These are phyloP conservation scores for Aspergillus sp. DNA, from an alignment of 2,329 filamentous ascomycete species.

Conservation along the genomic window DNA sequence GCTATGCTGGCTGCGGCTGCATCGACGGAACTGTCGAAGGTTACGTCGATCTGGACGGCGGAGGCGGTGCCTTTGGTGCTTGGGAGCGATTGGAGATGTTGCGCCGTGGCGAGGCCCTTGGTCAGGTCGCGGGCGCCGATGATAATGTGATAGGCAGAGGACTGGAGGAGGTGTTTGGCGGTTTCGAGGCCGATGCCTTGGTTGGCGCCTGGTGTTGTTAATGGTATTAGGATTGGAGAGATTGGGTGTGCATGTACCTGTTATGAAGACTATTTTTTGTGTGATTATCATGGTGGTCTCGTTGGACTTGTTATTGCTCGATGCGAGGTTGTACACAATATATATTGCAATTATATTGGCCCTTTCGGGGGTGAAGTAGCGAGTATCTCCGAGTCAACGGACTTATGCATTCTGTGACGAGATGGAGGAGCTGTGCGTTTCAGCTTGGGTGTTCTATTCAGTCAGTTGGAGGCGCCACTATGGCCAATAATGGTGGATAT, in stretches of 20 bases:
- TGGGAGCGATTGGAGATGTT: background rate
- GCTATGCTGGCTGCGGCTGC: constrained; percentile 55
- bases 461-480: no score
- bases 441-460: no score
- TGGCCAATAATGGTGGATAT: no score
- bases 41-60: constrained; percentile 44
- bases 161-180: constrained; percentile 17
- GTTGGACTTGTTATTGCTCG: background rate
- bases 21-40: constrained; percentile 48
- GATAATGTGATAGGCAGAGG: constrained; percentile 20
- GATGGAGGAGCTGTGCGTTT: background rate
- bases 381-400: background rate
- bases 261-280: background rate
- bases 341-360: background rate
- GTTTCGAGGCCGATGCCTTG: constrained; percentile 25
- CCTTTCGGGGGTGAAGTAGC: background rate
- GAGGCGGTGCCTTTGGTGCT: constrained; percentile 7
- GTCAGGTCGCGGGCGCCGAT: constrained; percentile 13
- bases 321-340: no score
- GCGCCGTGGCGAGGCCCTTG: constrained; percentile 12
- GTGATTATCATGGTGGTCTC: background rate
- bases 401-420: background rate
- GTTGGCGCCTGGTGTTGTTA: constrained; percentile 20
- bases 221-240: background rate
- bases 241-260: background rate